phyloP scores from a whole-genome alignment of 768 basidiomycete species.

The Mrakia frigida region DNA sequence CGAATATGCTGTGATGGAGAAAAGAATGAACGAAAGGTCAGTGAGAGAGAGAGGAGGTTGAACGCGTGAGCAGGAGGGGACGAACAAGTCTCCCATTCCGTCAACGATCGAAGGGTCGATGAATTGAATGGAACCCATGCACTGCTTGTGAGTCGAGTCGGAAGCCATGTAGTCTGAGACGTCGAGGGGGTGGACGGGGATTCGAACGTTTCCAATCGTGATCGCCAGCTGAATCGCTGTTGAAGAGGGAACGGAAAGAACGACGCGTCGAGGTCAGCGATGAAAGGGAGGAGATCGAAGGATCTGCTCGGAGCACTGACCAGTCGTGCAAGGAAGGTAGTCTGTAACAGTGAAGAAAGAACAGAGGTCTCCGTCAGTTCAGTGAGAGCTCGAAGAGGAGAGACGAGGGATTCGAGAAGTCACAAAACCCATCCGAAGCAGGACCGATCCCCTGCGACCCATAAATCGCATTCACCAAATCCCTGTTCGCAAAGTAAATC shows the following conservation, averaged over 20 bases:
- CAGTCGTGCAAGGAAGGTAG: not conserved
- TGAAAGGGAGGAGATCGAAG: not conserved
- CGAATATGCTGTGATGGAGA: slow-evolving; percentile 23
- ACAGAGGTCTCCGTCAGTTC: not conserved
- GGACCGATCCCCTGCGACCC: slow-evolving; percentile 20
- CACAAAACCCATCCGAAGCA: slow-evolving; percentile 13
- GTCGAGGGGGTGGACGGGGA: slow-evolving; percentile 29
- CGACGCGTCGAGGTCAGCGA: not conserved
- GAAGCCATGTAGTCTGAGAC: slow-evolving; percentile 9
- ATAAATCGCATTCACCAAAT: slow-evolving; percentile 24
- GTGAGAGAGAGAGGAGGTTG: not conserved
- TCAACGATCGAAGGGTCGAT: not conserved
- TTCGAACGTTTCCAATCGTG: slow-evolving; percentile 15
- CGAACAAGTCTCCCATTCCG: slow-evolving; percentile 29
- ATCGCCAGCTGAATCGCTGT: slow-evolving; percentile 22
- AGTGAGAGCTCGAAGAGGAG: not conserved
- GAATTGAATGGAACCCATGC: slow-evolving; percentile 22
- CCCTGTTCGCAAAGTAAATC: slow-evolving; percentile 19
- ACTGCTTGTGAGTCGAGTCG: slow-evolving; percentile 18
- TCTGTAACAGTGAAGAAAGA: not conserved
- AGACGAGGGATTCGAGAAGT: not conserved
- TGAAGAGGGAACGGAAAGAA: not conserved
- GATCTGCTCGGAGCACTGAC: not conserved
- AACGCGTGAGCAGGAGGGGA: not conserved
- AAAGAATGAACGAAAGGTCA: not conserved